These are phyloP conservation scores for Sporisorium exsertum DNA, from an alignment of 1,284 basidiomycete species.

Conservation along the genomic window DNA sequence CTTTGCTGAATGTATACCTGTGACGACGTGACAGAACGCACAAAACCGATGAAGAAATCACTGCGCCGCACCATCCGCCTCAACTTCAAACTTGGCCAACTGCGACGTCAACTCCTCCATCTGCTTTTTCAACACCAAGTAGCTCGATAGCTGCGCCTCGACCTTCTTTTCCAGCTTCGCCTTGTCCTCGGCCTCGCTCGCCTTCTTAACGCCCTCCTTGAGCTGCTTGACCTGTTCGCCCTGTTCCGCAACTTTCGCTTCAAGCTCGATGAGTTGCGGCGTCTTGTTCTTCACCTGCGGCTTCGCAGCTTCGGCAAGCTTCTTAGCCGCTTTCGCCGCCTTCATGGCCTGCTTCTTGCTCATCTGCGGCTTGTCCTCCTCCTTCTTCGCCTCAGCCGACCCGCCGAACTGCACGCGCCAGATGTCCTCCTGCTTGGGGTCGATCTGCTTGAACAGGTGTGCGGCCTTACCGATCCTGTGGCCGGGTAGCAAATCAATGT, in stretches of 20 bases:
- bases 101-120: constrained; percentile 38
- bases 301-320: constrained; percentile 48
- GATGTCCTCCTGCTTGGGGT: constrained; percentile 86
- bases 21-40: background rate
- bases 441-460: constrained; percentile 93
- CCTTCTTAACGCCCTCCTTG: constrained; percentile 50
- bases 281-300: constrained; percentile 61
- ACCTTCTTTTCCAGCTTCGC: constrained; percentile 45
- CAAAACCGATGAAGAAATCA: constrained; percentile 1
- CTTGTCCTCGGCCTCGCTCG: constrained; percentile 50
- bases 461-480: constrained; percentile 87
- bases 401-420: constrained; percentile 88
- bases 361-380: constrained; percentile 52
- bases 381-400: constrained; percentile 57
- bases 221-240: constrained; percentile 54
- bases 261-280: constrained; percentile 54
- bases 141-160: constrained; percentile 27
- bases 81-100: constrained; percentile 41
- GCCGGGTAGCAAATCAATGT: constrained; percentile 85
- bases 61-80: constrained; percentile 15
- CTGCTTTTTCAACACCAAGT: constrained; percentile 37
- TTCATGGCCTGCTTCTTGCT: constrained; percentile 67
- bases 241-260: constrained; percentile 53
- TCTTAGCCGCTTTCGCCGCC: constrained; percentile 64
- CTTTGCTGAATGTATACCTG: background rate